Conservation (phyloP, 176 grass and related monocot genomes). For the Luzula sylvatica region DNA sequence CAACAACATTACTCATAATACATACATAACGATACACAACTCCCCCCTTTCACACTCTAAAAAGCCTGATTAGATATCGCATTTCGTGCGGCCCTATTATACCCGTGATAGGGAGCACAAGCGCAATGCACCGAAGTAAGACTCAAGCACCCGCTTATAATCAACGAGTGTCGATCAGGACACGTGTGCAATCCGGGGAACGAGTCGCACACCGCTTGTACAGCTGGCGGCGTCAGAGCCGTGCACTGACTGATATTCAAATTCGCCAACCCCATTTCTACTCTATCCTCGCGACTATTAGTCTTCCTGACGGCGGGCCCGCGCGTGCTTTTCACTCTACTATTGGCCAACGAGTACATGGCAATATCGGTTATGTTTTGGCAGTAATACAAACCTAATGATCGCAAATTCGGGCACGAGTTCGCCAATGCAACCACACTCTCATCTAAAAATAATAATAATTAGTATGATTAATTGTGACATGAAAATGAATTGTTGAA, state of each 20-base stretch:
- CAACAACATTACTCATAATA: too few species aligned
- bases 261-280: constrained; percentile 38
- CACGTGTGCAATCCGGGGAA: constrained; percentile 78
- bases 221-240: constrained; percentile 64
- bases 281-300: constrained; percentile 2
- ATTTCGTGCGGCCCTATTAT: constrained; percentile 32
- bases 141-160: constrained; percentile 84
- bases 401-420: constrained; percentile 44
- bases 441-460: constrained; percentile 35
- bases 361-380: constrained; percentile 86
- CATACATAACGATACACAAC: neutral
- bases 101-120: constrained; percentile 39
- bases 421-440: constrained; percentile 64
- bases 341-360: constrained; percentile 79
- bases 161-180: constrained; percentile 69
- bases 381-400: constrained; percentile 76
- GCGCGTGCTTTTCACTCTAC: constrained; percentile 32
- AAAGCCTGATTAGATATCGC: constrained; percentile 43
- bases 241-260: constrained; percentile 95
- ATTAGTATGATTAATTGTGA: neutral
- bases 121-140: constrained; percentile 85
- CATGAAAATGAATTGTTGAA: neutral
- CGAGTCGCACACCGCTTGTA: constrained; percentile 77
- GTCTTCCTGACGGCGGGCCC: constrained; percentile 11
- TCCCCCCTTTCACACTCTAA: constrained; percentile 2